phyloP scores from a whole-genome alignment of 2,329 filamentous ascomycete species.

The Fusarium chaquense region DNA sequence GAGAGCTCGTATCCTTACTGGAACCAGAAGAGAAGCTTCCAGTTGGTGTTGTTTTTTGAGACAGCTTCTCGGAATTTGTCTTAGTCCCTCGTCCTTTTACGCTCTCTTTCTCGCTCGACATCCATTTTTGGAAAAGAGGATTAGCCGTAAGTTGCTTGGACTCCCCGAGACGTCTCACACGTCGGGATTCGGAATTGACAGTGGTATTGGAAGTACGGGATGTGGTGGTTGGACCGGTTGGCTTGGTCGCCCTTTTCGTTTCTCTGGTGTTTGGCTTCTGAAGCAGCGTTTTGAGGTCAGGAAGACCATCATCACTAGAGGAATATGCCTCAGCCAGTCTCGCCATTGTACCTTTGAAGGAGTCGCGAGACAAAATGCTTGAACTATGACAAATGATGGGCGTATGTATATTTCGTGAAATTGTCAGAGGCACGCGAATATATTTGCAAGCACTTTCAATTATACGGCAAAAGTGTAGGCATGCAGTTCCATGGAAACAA shows the following conservation, averaged over 20 bases:
- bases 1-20: background rate
- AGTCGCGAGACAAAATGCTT: background rate
- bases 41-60: slow-evolving; percentile 6
- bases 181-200: slow-evolving; percentile 44
- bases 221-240: slow-evolving; percentile 26
- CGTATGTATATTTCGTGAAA: background rate
- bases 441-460: slow-evolving; percentile 8
- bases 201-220: slow-evolving; percentile 44
- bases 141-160: slow-evolving; percentile 43
- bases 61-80: slow-evolving; percentile 4
- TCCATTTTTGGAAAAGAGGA: slow-evolving; percentile 52
- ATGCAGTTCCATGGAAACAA: slow-evolving; percentile 19
- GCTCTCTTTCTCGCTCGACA: slow-evolving; percentile 37
- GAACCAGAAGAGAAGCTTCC: background rate
- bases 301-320: slow-evolving; percentile 58
- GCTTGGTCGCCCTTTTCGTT: slow-evolving; percentile 27
- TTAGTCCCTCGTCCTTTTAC: slow-evolving; percentile 2
- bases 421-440: slow-evolving; percentile 15
- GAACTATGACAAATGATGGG: slow-evolving; percentile 5
- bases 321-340: slow-evolving; percentile 47
- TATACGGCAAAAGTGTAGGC: slow-evolving; percentile 15
- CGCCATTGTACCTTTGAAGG: slow-evolving; percentile 44
- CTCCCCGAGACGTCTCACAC: slow-evolving; percentile 50
- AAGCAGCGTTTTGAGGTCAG: slow-evolving; percentile 53
- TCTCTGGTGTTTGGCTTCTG: slow-evolving; percentile 29